Conservation (phyloP, 73 alveolate genomes). For the Tetrahymena malaccensis region DNA sequence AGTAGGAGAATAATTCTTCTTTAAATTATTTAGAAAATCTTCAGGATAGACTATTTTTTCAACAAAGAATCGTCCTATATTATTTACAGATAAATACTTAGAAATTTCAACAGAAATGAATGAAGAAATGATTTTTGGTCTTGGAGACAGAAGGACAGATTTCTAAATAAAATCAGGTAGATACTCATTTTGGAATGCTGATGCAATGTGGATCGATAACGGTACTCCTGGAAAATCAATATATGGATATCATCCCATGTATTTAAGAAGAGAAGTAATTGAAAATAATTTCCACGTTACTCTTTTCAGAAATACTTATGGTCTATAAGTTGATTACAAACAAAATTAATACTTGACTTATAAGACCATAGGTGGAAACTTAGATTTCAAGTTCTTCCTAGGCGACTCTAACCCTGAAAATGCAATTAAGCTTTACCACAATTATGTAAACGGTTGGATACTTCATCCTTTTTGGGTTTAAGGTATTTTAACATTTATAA, state of each 20-base stretch:
- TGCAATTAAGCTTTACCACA: constrained; percentile 20
- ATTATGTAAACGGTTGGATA: constrained; percentile 47
- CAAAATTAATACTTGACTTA: constrained; percentile 9
- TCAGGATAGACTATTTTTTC: not conserved
- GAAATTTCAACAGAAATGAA: not conserved
- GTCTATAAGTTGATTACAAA: constrained; percentile 3
- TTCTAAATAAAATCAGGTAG: constrained; percentile 9
- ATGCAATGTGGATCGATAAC: constrained; percentile 9
- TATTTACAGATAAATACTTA: not conserved
- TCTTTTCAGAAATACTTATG: constrained; percentile 24
- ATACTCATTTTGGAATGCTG: constrained; percentile 33
- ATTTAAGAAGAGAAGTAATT: not conserved
- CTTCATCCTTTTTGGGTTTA: constrained; percentile 75
- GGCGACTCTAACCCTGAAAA: constrained; percentile 17
- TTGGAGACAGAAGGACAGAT: constrained; percentile 29
- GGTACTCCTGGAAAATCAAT: constrained; percentile 6
- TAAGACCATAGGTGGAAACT: constrained; percentile 27
- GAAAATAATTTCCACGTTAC: constrained; percentile 7
- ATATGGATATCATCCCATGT: constrained; percentile 34
- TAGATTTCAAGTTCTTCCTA: constrained; percentile 24
- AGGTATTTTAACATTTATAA: not conserved
- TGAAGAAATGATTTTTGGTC: constrained; percentile 9
- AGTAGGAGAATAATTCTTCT: not conserved
- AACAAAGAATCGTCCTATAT: not conserved
- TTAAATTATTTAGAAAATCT: not conserved